phyloP scores from a whole-genome alignment of 1,139 yeast species.

The Yamadazyma kanchanaburiensis region DNA sequence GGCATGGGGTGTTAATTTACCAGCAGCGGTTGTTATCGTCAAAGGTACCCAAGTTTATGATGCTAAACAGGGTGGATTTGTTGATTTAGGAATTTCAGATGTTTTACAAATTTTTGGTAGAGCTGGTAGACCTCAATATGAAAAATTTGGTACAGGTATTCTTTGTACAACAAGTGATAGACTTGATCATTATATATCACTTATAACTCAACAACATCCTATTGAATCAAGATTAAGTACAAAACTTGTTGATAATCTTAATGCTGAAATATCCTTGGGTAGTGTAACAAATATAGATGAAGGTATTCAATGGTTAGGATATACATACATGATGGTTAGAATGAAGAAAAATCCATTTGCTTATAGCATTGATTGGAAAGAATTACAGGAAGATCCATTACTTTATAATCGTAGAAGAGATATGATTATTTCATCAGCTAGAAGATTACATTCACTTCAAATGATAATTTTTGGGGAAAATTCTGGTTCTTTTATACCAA shows the following conservation, averaged over 20 bases:
- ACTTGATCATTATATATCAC: conserved; percentile 80
- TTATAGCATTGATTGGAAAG: conserved; percentile 91
- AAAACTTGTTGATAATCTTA: conserved; percentile 83
- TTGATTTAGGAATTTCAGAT: conserved; percentile 92
- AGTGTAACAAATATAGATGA: conserved; percentile 94
- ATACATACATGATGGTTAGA: conserved; percentile 89
- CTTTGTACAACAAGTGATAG: conserved; percentile 80
- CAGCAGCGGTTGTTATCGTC: conserved; percentile 95
- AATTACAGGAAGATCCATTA: conserved; percentile 77
- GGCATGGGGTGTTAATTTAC: conserved; percentile 99
- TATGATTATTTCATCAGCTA: conserved; percentile 76
- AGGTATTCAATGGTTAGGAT: conserved; percentile 95
- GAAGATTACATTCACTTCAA: conserved; percentile 76
- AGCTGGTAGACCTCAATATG: conserved; percentile 98
- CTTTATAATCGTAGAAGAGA: conserved; percentile 70
- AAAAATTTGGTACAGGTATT: conserved; percentile 88
- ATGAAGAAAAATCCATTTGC: conserved; percentile 94
- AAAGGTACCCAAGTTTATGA: conserved; percentile 97
- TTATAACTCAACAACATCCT: conserved; percentile 93
- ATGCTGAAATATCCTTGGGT: conserved; percentile 94
- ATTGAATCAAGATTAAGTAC: conserved; percentile 82
- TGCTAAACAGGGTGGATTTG: conserved; percentile 90
- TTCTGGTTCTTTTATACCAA: conserved; percentile 75
- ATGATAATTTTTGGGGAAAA: conserved; percentile 92
- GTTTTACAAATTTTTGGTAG: conserved; percentile 98